Evolutionary conservation across 75 land plant species (phyloP).

Genomic region (Ceratopteris richardii): DNA sequence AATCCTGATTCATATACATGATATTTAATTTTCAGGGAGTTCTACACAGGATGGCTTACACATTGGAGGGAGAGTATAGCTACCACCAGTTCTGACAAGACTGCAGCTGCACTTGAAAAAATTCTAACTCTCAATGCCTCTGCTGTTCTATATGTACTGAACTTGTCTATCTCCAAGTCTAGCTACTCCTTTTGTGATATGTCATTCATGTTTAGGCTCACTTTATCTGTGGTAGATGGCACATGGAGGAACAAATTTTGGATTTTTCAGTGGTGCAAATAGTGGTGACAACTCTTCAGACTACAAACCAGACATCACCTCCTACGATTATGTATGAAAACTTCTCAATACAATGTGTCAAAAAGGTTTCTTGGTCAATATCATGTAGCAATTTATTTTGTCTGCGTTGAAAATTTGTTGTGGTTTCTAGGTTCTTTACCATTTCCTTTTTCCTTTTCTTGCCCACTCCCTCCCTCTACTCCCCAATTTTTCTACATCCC

Average conservation of each 20-base stretch:
- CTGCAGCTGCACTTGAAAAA: conserved; percentile 48
- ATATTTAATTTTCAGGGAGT: conserved; percentile 52
- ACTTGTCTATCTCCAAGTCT: no score
- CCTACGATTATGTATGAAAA: conserved; percentile 83
- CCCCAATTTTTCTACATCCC: no score
- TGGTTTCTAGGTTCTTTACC: no score
- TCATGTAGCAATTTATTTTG: no score
- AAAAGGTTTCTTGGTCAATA: no score
- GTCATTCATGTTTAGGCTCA: no score
- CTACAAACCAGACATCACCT: conserved; percentile 85
- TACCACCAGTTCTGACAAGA: conserved; percentile 40
- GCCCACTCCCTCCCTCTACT: no score
- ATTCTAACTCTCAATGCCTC: conserved; percentile 69
- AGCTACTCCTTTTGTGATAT: no score
- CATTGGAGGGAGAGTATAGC: conserved; percentile 80
- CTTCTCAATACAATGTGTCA: no score
- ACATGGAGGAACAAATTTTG: conserved; percentile 97
- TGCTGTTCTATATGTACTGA: conserved; percentile 87
- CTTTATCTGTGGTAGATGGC: conserved; percentile 58
- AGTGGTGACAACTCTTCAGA: conserved; percentile 51
- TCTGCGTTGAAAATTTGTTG: no score
- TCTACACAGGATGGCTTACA: conserved; percentile 95
- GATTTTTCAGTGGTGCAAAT: conserved; percentile 89
- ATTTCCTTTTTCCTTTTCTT: no score
- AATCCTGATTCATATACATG: no score